phyloP scores from a whole-genome alignment of 1,139 yeast genomes.

The Neolecta irregularis region DNA sequence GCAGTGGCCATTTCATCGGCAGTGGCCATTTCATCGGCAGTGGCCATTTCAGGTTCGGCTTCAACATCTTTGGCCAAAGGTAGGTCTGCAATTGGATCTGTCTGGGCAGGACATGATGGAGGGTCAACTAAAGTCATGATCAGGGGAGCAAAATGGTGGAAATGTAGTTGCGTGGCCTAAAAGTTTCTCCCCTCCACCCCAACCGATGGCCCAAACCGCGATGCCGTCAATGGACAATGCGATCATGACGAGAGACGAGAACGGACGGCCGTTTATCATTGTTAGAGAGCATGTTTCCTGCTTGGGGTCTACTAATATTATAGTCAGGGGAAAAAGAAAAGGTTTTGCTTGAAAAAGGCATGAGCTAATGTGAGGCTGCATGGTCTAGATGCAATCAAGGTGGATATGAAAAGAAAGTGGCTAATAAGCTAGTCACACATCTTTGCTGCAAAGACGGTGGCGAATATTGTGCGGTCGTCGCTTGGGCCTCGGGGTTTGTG shows the following conservation, averaged over 20 bases:
- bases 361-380: conserved; percentile 37
- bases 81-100: too few species aligned
- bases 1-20: too few species aligned
- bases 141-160: too few species aligned
- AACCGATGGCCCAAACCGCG: too few species aligned
- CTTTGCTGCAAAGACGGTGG: conserved; percentile 88
- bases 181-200: too few species aligned
- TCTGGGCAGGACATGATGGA: too few species aligned
- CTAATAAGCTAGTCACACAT: conserved; percentile 36
- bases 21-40: too few species aligned
- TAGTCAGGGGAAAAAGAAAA: conserved; percentile 74
- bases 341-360: too few species aligned
- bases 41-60: too few species aligned
- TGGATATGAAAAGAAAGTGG: conserved; percentile 19
- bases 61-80: too few species aligned
- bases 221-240: conserved; percentile 97
- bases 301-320: conserved; percentile 1
- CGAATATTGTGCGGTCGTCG: conserved; percentile 80
- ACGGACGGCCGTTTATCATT: conserved; percentile 96
- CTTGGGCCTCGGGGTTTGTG: conserved; percentile 68
- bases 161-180: too few species aligned
- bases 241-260: conserved; percentile 95
- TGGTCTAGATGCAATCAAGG: conserved; percentile 88
- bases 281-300: conserved; percentile 47
- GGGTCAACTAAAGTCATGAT: too few species aligned